A percentile compares a stretch with the other conserved stretches of the same genome.
Evolutionary conservation across 805 yeast species (phyloP).

Genomic region (Candida peoriensis): DNA sequence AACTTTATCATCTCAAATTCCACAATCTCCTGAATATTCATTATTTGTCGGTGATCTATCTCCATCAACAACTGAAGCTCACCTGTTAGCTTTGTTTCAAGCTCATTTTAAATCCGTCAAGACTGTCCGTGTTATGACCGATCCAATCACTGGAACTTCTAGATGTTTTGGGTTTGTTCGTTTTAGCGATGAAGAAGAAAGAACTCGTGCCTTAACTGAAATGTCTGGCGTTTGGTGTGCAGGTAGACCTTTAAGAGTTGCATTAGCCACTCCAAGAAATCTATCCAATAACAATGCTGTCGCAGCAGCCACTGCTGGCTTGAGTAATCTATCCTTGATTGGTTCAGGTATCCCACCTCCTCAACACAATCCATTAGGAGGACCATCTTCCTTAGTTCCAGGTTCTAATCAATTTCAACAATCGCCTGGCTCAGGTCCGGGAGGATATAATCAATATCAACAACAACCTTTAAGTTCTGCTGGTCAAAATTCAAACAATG

Average conservation of each 20-base stretch:
- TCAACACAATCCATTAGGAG: background rate
- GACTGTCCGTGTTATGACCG: constrained; percentile 83
- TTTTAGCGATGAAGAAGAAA: constrained; percentile 63
- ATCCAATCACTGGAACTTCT: constrained; percentile 71
- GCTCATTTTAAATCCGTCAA: constrained; percentile 60
- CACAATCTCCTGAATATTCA: constrained; percentile 71
- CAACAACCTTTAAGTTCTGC: constrained; percentile 15
- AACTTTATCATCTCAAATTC: constrained; percentile 63
- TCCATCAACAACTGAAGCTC: constrained; percentile 77
- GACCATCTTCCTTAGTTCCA: constrained; percentile 7
- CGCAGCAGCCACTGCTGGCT: too few relatives aligned
- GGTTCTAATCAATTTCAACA: constrained; percentile 3
- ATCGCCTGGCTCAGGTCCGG: background rate
- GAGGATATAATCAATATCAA: constrained; percentile 15
- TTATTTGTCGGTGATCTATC: constrained; percentile 80
- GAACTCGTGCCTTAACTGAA: constrained; percentile 61
- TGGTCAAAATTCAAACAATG: constrained; percentile 10
- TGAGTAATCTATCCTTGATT: constrained; percentile 2
- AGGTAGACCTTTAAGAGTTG: constrained; percentile 72
- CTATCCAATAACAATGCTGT: constrained; percentile 14
- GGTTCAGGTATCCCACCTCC: constrained; percentile 6
- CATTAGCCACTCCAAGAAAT: constrained; percentile 72
- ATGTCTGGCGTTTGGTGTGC: constrained; percentile 82
- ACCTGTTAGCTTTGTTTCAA: constrained; percentile 66
- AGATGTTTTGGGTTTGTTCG: constrained; percentile 81